phyloP scores from a whole-genome alignment of 805 yeast species.

The Hanseniaspora vineae region DNA sequence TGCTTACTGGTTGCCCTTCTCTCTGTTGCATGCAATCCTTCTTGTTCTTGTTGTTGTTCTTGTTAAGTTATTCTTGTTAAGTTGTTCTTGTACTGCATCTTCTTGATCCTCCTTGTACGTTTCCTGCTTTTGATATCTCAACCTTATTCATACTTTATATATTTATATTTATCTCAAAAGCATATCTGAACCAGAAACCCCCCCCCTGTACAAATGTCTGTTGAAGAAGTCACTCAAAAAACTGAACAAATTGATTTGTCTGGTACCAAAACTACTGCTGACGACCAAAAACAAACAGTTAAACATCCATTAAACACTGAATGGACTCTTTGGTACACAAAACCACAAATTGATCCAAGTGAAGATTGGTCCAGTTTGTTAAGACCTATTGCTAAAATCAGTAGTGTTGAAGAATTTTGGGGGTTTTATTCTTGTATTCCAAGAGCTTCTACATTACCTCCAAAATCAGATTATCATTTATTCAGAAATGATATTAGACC shows the following conservation, averaged over 20 bases:
- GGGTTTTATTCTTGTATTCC: slow-evolving; percentile 93
- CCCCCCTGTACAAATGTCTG: slow-evolving; percentile 17
- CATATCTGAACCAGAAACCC: neutral
- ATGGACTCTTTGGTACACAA: slow-evolving; percentile 97
- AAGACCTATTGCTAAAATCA: slow-evolving; percentile 83
- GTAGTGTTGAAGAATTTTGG: slow-evolving; percentile 98
- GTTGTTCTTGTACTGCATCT: too few relatives aligned
- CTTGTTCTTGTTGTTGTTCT: too few relatives aligned
- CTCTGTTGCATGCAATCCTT: too few relatives aligned
- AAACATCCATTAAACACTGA: slow-evolving; percentile 77
- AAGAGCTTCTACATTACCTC: slow-evolving; percentile 78
- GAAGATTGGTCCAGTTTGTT: slow-evolving; percentile 89
- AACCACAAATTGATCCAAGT: slow-evolving; percentile 65
- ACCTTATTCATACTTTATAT: too few relatives aligned
- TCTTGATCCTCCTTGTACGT: neutral
- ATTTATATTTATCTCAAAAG: too few relatives aligned
- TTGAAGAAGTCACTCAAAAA: slow-evolving; percentile 24
- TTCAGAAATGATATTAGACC: slow-evolving; percentile 92
- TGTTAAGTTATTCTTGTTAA: too few relatives aligned
- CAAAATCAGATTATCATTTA: slow-evolving; percentile 87
- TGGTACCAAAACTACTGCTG: too few relatives aligned
- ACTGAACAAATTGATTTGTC: slow-evolving; percentile 15
- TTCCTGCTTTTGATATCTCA: neutral
- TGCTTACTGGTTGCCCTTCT: too few relatives aligned
- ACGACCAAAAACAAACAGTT: slow-evolving; percentile 14